Percentiles rank a stretch among this genome's conserved stretches.
These are phyloP conservation scores for Yamadazyma nakazawae DNA, from an alignment of 805 yeast genomes.

Conservation along the genomic window DNA sequence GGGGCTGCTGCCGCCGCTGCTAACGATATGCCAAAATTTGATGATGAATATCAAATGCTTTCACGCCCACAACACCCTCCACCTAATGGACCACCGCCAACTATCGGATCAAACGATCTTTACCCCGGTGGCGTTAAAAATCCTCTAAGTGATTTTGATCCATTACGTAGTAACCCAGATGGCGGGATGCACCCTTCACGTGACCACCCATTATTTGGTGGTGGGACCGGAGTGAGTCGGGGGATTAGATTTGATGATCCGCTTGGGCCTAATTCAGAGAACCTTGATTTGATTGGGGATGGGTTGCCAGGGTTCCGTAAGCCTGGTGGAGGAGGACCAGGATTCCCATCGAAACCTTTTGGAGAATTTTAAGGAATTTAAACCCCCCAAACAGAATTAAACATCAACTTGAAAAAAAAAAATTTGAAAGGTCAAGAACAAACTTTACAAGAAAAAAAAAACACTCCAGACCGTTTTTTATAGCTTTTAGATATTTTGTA, in stretches of 20 bases:
- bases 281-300: slow-evolving; percentile 40
- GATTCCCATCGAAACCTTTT: slow-evolving; percentile 1
- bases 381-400: too few species aligned
- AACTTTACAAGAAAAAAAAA: too few species aligned
- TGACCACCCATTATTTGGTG: slow-evolving; percentile 50
- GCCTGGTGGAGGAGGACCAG: slow-evolving; percentile 13
- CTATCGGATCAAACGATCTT: slow-evolving; percentile 50
- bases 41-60: slow-evolving; percentile 47
- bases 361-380: slow-evolving; percentile 1
- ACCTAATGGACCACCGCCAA: not conserved
- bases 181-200: slow-evolving; percentile 57
- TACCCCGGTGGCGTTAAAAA: slow-evolving; percentile 40
- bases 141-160: slow-evolving; percentile 47
- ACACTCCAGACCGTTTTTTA: too few species aligned
- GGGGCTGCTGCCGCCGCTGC: slow-evolving; percentile 9
- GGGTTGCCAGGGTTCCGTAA: slow-evolving; percentile 45
- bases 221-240: slow-evolving; percentile 25
- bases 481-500: too few species aligned
- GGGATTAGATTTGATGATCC: slow-evolving; percentile 51
- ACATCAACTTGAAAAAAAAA: too few species aligned
- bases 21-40: slow-evolving; percentile 49
- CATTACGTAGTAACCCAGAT: slow-evolving; percentile 25
- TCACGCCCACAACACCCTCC: not conserved
- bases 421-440: too few species aligned
- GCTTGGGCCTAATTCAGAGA: slow-evolving; percentile 33